Percentiles rank a stretch among this genome's conserved stretches.
phyloP scores from a whole-genome alignment of 305 asterid genomes.

The Nicotiana rustica region DNA sequence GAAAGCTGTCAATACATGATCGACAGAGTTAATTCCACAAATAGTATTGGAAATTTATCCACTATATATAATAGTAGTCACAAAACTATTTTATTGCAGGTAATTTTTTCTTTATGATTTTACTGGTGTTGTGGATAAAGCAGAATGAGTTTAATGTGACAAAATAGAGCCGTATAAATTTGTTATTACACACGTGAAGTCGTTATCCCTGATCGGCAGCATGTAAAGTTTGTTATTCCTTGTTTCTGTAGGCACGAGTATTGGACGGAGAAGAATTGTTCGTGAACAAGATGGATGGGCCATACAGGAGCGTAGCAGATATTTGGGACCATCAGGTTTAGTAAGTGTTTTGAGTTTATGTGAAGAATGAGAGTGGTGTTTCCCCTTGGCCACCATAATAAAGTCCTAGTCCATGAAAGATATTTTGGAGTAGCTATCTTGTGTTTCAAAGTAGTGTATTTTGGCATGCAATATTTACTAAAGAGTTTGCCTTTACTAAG shows the following conservation, averaged over 20 bases:
- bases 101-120: too few species aligned
- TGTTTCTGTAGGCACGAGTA: constrained; percentile 55
- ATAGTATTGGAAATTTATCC: not conserved
- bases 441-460: not conserved
- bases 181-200: not conserved
- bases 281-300: constrained; percentile 69
- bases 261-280: constrained; percentile 64
- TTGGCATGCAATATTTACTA: too few species aligned
- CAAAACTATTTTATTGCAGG: too few species aligned
- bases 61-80: too few species aligned
- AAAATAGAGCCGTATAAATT: not conserved
- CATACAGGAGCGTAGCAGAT: constrained; percentile 54
- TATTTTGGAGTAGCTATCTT: not conserved
- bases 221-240: not conserved
- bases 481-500: too few species aligned
- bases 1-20: not conserved
- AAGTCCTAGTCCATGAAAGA: not conserved
- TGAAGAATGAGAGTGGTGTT: not conserved
- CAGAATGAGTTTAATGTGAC: not conserved
- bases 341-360: not conserved
- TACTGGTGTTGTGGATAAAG: not conserved
- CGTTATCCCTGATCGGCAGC: too few species aligned
- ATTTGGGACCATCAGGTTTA: constrained; percentile 71
- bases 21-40: too few species aligned
- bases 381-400: not conserved